Base-by-base conservation (phyloP, 2,329 filamentous ascomycete genomes). In the Dothideomycetes sp. region DNA sequence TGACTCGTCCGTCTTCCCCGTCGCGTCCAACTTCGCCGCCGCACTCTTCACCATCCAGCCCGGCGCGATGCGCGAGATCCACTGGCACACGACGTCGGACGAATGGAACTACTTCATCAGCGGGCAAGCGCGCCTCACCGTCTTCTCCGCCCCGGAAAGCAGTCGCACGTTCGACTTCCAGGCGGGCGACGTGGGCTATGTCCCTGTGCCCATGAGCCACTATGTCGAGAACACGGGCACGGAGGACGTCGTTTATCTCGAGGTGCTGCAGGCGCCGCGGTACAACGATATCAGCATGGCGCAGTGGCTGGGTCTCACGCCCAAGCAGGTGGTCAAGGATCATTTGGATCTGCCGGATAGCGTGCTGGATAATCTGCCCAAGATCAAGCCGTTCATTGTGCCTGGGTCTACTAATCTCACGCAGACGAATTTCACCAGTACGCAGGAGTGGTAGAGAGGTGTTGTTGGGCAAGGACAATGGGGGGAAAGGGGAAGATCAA, bases 41-140 rank as follows among this genome's bases (percentile, higher is more conserved):
- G 73, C 72, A 0, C 60, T 78, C 2, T 70, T 79, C 8, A 73
- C 68, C 2, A 60, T 79, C 22, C 61, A 75, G 48, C 74, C 75
- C 0, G 75, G 75, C n/a, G 75, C 74, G 1, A 73, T 79, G 71
- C 68, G 76, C 16, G 75, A 79, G 51, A 59, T 80, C 32, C 75
- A 79, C 59, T 79, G 75, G 75, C 75, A 79, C 57, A 70, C 71
- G 1, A 66, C 63, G 1, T 68, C 64, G 7, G 74, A 78, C 52
- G 75, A 79, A 54, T 79, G 75, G 75, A 66, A 66, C 37, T 78
- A 72, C 56, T 76, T 79, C 59, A 56, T 78, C 5, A 54, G 65
- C 39, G 75, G 75, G 0, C 65, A 65, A 9, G 75, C 66, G 0
- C 67, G 75, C 8, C 63, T 76, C 29, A 77, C 73, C 1, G 63